These are phyloP conservation scores for Pseudoneurospora amorphoporcata DNA, from an alignment of 495 filamentous ascomycete genomes.

Conservation along the genomic window DNA sequence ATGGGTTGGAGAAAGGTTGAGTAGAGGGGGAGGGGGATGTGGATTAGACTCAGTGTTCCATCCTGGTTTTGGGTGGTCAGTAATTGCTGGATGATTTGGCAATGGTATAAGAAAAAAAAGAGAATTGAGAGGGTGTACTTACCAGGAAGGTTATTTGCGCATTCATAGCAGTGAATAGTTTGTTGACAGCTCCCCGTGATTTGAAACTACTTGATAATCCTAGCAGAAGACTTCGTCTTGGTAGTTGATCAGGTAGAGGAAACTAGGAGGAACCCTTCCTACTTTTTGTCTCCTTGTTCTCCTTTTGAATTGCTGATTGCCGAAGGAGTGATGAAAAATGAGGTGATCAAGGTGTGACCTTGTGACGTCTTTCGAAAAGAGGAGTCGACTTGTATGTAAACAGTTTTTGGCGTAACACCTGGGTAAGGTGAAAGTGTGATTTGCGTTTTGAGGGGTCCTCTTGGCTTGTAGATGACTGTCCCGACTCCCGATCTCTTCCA, in stretches of 20 bases:
- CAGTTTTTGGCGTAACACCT: background rate
- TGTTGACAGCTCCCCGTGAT: background rate
- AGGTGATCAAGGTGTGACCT: background rate
- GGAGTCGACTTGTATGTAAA: background rate
- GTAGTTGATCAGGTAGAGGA: background rate
- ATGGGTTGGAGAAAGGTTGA: conserved; percentile 74
- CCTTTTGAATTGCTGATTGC: background rate
- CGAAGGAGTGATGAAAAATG: background rate
- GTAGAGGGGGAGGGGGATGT: conserved; percentile 80
- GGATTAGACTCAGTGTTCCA: conserved; percentile 75
- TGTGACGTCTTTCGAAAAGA: background rate
- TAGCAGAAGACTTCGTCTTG: background rate
- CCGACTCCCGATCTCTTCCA: background rate
- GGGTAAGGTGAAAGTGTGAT: background rate
- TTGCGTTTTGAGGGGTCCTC: background rate
- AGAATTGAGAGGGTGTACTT: conserved; percentile 15
- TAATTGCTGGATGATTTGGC: no score
- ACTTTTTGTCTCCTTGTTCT: background rate
- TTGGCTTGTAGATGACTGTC: background rate
- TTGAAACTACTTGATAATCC: background rate
- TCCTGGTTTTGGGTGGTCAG: conserved; percentile 44
- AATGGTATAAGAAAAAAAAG: background rate
- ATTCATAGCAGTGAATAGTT: conserved; percentile 31
- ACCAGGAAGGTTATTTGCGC: conserved; percentile 48
- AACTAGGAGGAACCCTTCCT: background rate